These are phyloP conservation scores for Penicillium goetzii DNA, from an alignment of 495 filamentous ascomycete genomes.

Conservation along the genomic window DNA sequence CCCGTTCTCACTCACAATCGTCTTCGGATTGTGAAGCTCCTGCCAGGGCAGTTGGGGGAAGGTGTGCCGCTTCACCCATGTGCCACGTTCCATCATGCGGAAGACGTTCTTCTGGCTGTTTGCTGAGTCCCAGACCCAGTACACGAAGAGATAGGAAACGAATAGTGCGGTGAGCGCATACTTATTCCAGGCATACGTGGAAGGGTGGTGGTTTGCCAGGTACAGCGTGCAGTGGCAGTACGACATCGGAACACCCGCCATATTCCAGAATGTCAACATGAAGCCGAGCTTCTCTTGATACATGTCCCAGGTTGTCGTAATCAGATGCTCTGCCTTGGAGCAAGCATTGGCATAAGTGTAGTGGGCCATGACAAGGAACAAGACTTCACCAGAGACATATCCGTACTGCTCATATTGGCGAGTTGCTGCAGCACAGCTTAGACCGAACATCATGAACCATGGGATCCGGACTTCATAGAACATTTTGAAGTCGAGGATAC, in stretches of 20 bases:
- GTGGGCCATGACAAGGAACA: constrained; percentile 86
- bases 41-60: constrained; percentile 93
- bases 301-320: constrained; percentile 95
- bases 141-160: constrained; percentile 75
- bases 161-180: constrained; percentile 63
- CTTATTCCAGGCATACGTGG: constrained; percentile 74
- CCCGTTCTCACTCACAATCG: constrained; percentile 72
- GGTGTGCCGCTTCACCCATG: constrained; percentile 66
- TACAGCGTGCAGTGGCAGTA: constrained; percentile 97
- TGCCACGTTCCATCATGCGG: constrained; percentile 76
- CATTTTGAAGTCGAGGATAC: constrained; percentile 95
- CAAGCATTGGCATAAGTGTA: constrained; percentile 94
- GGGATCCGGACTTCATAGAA: constrained; percentile 96
- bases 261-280: constrained; percentile 99
- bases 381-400: constrained; percentile 83
- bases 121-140: constrained; percentile 88
- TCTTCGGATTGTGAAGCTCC: constrained; percentile 71
- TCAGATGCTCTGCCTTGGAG: constrained; percentile 91
- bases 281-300: constrained; percentile 99
- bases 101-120: constrained; percentile 96
- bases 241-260: constrained; percentile 89
- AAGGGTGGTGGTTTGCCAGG: constrained; percentile 81
- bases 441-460: constrained; percentile 88
- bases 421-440: constrained; percentile 74
- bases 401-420: constrained; percentile 86